These are phyloP conservation scores for Hypsizygus marmoreus DNA, from an alignment of 768 basidiomycete species.

Conservation along the genomic window DNA sequence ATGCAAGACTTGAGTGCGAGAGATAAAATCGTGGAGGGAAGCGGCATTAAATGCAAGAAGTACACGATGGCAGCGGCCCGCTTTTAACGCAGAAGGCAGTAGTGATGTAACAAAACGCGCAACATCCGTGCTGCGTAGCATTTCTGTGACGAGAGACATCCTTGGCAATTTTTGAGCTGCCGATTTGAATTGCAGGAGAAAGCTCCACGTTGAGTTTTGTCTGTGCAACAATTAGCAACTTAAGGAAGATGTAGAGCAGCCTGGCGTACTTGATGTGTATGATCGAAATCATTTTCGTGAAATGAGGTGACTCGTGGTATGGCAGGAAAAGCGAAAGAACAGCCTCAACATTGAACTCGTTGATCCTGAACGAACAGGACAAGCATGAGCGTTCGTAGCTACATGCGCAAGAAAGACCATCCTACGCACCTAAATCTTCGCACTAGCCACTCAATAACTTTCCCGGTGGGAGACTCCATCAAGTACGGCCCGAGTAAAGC, in stretches of 20 bases:
- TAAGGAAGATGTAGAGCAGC: not conserved
- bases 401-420: not conserved
- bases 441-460: conserved; percentile 93
- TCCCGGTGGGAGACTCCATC: conserved; percentile 77
- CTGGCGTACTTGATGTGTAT: conserved; percentile 67
- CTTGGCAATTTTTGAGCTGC: conserved; percentile 77
- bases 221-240: conserved; percentile 35
- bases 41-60: conserved; percentile 84
- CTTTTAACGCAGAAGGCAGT: conserved; percentile 60
- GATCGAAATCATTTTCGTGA: conserved; percentile 90
- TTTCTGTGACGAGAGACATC: conserved; percentile 70
- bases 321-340: conserved; percentile 85
- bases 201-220: conserved; percentile 62
- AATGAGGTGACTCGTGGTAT: conserved; percentile 93
- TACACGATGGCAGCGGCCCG: conserved; percentile 58
- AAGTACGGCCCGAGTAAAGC: conserved; percentile 77
- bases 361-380: conserved; percentile 78
- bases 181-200: conserved; percentile 75
- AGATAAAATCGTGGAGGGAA: conserved; percentile 77
- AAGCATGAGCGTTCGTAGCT: too few relatives aligned
- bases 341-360: conserved; percentile 88
- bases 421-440: conserved; percentile 79
- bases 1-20: conserved; percentile 54
- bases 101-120: conserved; percentile 71
- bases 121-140: conserved; percentile 70